These are phyloP conservation scores for Pharus latifolius DNA, from an alignment of 176 grass and related monocot genomes.

Conservation along the genomic window DNA sequence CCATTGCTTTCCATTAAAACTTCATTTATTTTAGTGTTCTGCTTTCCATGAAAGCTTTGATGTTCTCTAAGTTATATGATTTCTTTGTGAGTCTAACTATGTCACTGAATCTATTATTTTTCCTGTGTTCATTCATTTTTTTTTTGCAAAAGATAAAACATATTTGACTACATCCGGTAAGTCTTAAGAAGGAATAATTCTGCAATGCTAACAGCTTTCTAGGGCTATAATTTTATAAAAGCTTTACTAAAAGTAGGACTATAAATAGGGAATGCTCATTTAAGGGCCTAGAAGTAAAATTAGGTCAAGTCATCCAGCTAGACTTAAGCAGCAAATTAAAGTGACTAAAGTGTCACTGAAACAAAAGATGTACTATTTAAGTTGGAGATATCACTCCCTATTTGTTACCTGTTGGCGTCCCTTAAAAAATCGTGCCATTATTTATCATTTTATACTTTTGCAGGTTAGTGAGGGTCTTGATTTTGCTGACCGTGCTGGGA, in stretches of 20 bases:
- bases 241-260: background rate
- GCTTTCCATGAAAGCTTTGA: background rate
- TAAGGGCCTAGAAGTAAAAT: background rate
- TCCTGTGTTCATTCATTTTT: background rate
- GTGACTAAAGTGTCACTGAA: background rate
- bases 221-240: background rate
- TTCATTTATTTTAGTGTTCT: constrained; percentile 14
- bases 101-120: background rate
- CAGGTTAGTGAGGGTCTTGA: constrained; percentile 99
- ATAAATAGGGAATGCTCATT: background rate
- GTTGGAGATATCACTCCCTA: background rate
- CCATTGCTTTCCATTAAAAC: constrained; percentile 7
- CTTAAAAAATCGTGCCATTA: background rate
- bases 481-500: constrained; percentile 95
- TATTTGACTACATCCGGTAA: background rate
- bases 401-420: background rate
- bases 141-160: background rate
- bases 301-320: too few relatives aligned
- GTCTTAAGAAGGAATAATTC: background rate
- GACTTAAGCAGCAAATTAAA: background rate
- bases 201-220: background rate
- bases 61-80: background rate
- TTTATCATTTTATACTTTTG: constrained; percentile 19
- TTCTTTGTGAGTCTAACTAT: background rate
- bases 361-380: background rate